Evolutionary conservation across 176 grass and related monocot species (phyloP).

Genomic region (Phoenix dactylifera): DNA sequence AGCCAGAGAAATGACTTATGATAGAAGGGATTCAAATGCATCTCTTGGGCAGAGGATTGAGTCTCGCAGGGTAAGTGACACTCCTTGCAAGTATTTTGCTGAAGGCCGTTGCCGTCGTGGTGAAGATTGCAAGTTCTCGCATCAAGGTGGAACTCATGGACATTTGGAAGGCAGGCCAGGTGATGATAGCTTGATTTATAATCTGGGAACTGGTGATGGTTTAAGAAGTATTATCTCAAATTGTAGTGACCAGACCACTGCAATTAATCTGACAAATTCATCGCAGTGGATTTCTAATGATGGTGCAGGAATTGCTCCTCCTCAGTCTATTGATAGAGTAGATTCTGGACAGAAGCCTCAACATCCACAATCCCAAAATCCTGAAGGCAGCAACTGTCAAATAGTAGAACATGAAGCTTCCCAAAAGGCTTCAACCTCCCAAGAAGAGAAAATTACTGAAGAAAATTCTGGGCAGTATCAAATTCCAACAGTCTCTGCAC

Average conservation of each 20-base stretch:
- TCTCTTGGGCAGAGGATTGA: conserved; percentile 48
- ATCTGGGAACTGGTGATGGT: conserved; percentile 7
- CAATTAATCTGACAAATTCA: conserved; percentile 11
- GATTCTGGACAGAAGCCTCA: conserved; percentile 31
- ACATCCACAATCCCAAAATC: conserved; percentile 25
- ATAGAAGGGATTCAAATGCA: conserved; percentile 34
- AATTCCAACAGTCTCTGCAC: conserved; percentile 10
- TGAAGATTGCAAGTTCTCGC: conserved; percentile 63
- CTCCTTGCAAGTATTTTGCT: conserved; percentile 84
- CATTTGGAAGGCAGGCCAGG: conserved; percentile 23
- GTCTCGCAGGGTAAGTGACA: conserved; percentile 42
- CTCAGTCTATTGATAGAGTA: conserved; percentile 22
- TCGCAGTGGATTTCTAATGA: conserved; percentile 32
- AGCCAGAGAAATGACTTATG: conserved; percentile 20
- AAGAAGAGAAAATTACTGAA: conserved; percentile 26
- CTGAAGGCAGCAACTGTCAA: conserved; percentile 14
- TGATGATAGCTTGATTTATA: conserved; percentile 32
- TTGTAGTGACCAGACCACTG: conserved; percentile 32
- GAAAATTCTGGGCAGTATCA: conserved; percentile 23
- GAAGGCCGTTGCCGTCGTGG: conserved; percentile 64
- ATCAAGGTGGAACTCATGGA: conserved; percentile 41
- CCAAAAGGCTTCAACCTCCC: conserved; percentile 29
- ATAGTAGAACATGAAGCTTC: conserved; percentile 13
- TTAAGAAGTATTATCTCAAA: conserved; percentile 31
- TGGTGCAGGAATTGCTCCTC: conserved; percentile 20